Conservation (phyloP, 768 basidiomycete species). For the Suillus subalutaceus region DNA sequence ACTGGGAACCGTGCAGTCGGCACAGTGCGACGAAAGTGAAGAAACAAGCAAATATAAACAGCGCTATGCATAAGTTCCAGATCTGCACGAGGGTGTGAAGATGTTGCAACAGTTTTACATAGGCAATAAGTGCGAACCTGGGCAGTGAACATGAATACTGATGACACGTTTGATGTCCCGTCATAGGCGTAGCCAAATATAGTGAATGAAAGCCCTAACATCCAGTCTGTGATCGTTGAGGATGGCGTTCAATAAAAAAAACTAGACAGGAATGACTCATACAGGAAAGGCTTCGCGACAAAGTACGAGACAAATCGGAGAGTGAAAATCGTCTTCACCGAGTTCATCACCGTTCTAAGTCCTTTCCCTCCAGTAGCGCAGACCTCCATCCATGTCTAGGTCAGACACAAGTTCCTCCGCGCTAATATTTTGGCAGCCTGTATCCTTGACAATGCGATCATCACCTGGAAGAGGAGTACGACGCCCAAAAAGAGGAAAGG, state of each 20-base stretch:
- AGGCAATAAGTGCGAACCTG: slow-evolving; percentile 19
- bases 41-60: slow-evolving; percentile 25
- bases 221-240: slow-evolving; percentile 26
- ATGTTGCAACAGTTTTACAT: neutral
- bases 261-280: slow-evolving; percentile 18
- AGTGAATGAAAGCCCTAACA: slow-evolving; percentile 33
- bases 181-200: neutral
- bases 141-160: slow-evolving; percentile 29
- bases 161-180: too few relatives aligned
- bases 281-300: slow-evolving; percentile 27
- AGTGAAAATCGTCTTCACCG: slow-evolving; percentile 18
- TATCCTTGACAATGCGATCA: too few relatives aligned
- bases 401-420: too few relatives aligned
- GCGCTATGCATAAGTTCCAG: slow-evolving; percentile 25
- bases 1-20: slow-evolving; percentile 28
- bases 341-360: too few relatives aligned
- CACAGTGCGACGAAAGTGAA: slow-evolving; percentile 14
- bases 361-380: too few relatives aligned
- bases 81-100: slow-evolving; percentile 19
- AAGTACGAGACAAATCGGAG: slow-evolving; percentile 18
- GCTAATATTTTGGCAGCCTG: too few relatives aligned
- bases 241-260: neutral
- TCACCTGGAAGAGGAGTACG: too few relatives aligned
- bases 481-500: slow-evolving; percentile 31
- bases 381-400: too few relatives aligned